phyloP scores from a whole-genome alignment of 2,329 filamentous ascomycete species.

The Aspergillus nomiae region DNA sequence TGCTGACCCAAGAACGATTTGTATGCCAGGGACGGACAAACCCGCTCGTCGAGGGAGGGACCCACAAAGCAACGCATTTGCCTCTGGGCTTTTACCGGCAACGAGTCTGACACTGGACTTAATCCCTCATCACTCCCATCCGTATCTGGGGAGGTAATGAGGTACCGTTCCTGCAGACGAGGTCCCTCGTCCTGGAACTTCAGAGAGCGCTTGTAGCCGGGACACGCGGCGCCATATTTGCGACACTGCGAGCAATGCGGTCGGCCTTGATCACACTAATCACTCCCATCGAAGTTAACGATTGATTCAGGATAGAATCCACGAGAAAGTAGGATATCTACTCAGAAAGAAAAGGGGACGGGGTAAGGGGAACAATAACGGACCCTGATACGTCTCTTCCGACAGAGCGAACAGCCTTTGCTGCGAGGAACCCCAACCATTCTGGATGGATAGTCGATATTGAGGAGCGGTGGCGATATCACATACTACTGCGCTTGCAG shows the following conservation, averaged over 20 bases:
- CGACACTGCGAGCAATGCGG: conserved; percentile 34
- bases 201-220: conserved; percentile 28
- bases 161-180: conserved; percentile 30
- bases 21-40: conserved; percentile 26
- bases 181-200: conserved; percentile 39
- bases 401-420: conserved; percentile 39
- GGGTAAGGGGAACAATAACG: background rate
- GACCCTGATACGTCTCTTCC: conserved; percentile 35
- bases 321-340: background rate
- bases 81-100: background rate
- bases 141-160: conserved; percentile 6
- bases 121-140: background rate
- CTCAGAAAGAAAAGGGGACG: background rate
- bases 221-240: conserved; percentile 35
- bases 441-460: background rate
- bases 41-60: conserved; percentile 23
- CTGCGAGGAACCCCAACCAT: conserved; percentile 41
- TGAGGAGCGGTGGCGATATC: background rate
- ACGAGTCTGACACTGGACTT: background rate
- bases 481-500: background rate
- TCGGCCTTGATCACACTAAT: conserved; percentile 29
- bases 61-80: background rate
- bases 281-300: background rate
- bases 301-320: background rate
- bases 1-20: conserved; percentile 25